Percentiles rank a stretch among this genome's conserved stretches.
Evolutionary conservation across 2,329 filamentous ascomycete species (phyloP).

Genomic region (Pochonia chlamydosporia): DNA sequence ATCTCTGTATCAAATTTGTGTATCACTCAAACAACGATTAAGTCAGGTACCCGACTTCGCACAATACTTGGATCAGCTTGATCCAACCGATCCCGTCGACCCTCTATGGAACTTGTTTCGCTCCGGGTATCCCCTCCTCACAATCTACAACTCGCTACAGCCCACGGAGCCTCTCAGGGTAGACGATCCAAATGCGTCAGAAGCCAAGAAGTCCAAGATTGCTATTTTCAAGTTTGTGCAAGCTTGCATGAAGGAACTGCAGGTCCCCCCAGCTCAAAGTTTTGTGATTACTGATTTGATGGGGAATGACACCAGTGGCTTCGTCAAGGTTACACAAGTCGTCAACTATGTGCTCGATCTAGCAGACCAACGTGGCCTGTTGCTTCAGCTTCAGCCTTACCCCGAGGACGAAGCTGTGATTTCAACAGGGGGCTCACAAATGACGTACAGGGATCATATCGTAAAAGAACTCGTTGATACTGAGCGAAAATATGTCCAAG

Average conservation of each 20-base stretch:
- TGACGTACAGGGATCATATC: constrained; percentile 77
- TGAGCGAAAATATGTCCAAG: constrained; percentile 95
- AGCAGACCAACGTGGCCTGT: constrained; percentile 69
- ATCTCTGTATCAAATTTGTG: constrained; percentile 93
- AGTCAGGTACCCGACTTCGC: constrained; percentile 80
- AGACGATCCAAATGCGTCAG: constrained; percentile 54
- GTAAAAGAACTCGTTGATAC: constrained; percentile 89
- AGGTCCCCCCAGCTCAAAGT: constrained; percentile 73
- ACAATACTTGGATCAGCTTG: constrained; percentile 64
- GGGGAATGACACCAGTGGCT: constrained; percentile 91
- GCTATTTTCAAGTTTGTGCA: constrained; percentile 91
- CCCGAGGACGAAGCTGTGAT: constrained; percentile 46
- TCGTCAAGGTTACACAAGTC: constrained; percentile 92
- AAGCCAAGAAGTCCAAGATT: constrained; percentile 75
- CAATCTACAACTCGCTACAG: constrained; percentile 81
- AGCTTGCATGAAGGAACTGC: constrained; percentile 77
- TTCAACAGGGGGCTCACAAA: constrained; percentile 53
- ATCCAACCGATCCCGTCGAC: constrained; percentile 72
- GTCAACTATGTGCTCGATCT: constrained; percentile 90
- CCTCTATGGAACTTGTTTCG: constrained; percentile 85
- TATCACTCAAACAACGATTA: constrained; percentile 75
- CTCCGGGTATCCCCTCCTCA: constrained; percentile 75
- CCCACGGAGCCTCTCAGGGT: constrained; percentile 64
- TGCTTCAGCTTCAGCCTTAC: constrained; percentile 56
- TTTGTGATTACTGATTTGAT: constrained; percentile 91